These are phyloP conservation scores for Neofusicoccum sp. DNA, from an alignment of 2,329 filamentous ascomycete genomes.

Conservation along the genomic window DNA sequence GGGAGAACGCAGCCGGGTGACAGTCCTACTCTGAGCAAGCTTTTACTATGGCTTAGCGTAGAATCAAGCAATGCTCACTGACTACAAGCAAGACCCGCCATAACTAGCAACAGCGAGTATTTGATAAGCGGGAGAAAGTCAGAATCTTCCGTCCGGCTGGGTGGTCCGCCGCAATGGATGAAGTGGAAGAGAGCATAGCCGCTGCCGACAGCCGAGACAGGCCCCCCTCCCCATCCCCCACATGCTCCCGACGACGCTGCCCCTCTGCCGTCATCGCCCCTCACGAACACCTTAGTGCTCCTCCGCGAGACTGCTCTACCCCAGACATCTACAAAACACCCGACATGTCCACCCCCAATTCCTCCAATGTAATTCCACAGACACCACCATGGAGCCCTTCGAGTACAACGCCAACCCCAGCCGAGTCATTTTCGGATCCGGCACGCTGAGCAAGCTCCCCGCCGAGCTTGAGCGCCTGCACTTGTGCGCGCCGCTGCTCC, in stretches of 20 bases:
- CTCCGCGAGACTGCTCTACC: background rate
- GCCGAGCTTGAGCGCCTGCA: conserved; percentile 47
- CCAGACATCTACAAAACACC: background rate
- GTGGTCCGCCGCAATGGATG: no score
- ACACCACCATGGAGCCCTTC: conserved; percentile 50
- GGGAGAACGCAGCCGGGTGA: no score
- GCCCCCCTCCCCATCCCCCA: background rate
- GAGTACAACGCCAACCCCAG: conserved; percentile 55
- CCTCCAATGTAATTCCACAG: background rate
- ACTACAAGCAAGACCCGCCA: no score
- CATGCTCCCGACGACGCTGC: background rate
- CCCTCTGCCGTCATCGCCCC: background rate
- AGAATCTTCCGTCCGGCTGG: no score
- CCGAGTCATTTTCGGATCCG: conserved; percentile 57
- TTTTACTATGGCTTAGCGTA: no score
- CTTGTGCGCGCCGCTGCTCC: conserved; percentile 51
- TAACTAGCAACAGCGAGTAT: no score
- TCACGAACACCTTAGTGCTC: background rate
- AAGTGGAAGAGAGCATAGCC: no score
- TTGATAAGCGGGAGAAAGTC: no score
- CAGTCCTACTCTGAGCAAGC: no score
- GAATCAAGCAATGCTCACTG: no score
- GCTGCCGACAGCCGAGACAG: background rate
- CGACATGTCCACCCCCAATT: background rate
- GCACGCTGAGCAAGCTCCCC: conserved; percentile 51